Conservation (phyloP, 805 yeast species). For the Saturnispora bothae region DNA sequence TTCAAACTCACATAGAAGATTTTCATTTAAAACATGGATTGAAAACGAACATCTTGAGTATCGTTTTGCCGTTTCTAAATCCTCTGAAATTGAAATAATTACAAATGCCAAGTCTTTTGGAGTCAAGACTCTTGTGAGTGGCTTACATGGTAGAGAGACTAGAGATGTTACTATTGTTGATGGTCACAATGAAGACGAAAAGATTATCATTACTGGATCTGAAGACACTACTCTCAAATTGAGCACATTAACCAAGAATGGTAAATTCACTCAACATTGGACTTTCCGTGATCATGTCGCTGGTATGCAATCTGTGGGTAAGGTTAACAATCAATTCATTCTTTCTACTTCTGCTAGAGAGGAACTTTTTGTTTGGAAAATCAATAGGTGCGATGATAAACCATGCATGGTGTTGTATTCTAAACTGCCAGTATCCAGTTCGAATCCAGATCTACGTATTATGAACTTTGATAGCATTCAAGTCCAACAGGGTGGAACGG, state of each 20-base stretch:
- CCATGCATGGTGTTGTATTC: constrained; percentile 37
- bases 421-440: constrained; percentile 41
- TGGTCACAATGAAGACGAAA: constrained; percentile 17
- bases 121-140: constrained; percentile 35
- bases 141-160: constrained; percentile 89
- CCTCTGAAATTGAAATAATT: constrained; percentile 37
- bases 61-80: constrained; percentile 50
- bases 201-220: constrained; percentile 62
- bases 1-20: constrained; percentile 86
- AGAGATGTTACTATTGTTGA: constrained; percentile 55
- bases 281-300: constrained; percentile 75
- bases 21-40: constrained; percentile 40
- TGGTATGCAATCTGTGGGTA: constrained; percentile 69
- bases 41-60: constrained; percentile 21
- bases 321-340: constrained; percentile 41
- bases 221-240: constrained; percentile 78
- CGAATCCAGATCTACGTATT: constrained; percentile 74
- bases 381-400: constrained; percentile 19
- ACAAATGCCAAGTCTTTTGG: constrained; percentile 17
- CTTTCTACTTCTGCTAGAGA: constrained; percentile 72
- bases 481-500: constrained; percentile 19
- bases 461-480: constrained; percentile 67
- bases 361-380: constrained; percentile 75
- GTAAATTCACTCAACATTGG: constrained; percentile 41
- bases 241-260: constrained; percentile 32